phyloP scores from a whole-genome alignment of 2,329 filamentous ascomycete genomes.

The Lasiodiplodia sp. region DNA sequence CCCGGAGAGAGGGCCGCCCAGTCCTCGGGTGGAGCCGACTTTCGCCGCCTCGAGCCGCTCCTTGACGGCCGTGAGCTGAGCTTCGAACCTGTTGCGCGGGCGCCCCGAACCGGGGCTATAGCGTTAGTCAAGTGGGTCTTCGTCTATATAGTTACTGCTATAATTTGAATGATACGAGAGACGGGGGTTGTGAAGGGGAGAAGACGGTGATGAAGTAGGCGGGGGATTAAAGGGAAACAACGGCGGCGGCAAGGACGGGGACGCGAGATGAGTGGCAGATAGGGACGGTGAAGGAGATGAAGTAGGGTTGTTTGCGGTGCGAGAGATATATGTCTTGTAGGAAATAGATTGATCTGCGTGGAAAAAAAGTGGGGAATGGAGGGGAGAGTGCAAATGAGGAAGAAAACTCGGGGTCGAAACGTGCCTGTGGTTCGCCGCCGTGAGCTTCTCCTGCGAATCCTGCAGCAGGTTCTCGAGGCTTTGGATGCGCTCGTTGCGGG shows the following conservation, averaged over 20 bases:
- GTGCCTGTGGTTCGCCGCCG: slow-evolving; percentile 95
- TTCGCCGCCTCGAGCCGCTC: slow-evolving; percentile 97
- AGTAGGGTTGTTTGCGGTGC: slow-evolving; percentile 20
- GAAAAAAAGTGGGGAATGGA: slow-evolving; percentile 28
- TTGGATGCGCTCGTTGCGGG: slow-evolving; percentile 94
- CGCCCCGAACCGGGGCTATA: slow-evolving; percentile 15
- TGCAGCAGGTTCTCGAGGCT: slow-evolving; percentile 90
- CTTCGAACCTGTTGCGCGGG: slow-evolving; percentile 78
- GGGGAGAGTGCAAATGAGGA: slow-evolving; percentile 25
- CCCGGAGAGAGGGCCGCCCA: slow-evolving; percentile 66
- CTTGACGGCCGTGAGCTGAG: slow-evolving; percentile 95
- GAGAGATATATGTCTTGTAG: slow-evolving; percentile 29
- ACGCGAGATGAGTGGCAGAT: slow-evolving; percentile 17
- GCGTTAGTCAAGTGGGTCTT: slow-evolving; percentile 30
- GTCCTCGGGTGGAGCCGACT: slow-evolving; percentile 84
- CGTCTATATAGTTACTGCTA: slow-evolving; percentile 27
- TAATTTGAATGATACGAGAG: slow-evolving; percentile 22
- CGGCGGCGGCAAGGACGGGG: slow-evolving; percentile 26
- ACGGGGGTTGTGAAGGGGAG: slow-evolving; percentile 17
- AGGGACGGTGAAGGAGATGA: slow-evolving; percentile 27
- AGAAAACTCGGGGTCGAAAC: slow-evolving; percentile 40
- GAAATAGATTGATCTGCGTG: slow-evolving; percentile 29
- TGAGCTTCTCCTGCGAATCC: slow-evolving; percentile 98
- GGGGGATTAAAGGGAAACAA: slow-evolving; percentile 27
- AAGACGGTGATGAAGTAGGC: slow-evolving; percentile 25